Evolutionary conservation across 257 asterid genomes (phyloP).

Genomic region (Orobanche coerulescens): DNA sequence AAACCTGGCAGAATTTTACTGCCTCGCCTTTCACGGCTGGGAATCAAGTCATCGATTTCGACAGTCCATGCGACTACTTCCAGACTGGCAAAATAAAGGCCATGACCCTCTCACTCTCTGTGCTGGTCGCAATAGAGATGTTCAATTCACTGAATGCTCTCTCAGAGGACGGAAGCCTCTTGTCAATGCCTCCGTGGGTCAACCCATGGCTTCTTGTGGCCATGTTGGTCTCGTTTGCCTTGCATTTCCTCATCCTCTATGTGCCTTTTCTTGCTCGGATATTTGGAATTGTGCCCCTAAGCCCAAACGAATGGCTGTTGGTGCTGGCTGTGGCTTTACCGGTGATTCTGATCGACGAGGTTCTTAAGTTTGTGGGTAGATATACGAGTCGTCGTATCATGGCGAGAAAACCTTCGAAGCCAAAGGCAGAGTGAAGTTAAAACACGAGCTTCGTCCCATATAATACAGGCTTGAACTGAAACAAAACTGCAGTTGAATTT

Average conservation of each 20-base stretch:
- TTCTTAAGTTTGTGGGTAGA: conserved; percentile 80
- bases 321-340: conserved; percentile 75
- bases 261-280: conserved; percentile 88
- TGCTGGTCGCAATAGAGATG: conserved; percentile 94
- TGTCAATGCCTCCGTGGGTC: conserved; percentile 96
- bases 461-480: too few relatives aligned
- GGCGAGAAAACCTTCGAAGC: conserved; percentile 41
- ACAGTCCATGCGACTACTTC: conserved; percentile 83
- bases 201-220: conserved; percentile 93
- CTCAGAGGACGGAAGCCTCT: conserved; percentile 90
- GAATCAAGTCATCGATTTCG: conserved; percentile 36
- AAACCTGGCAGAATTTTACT: conserved; percentile 66
- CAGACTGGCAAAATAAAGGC: conserved; percentile 82
- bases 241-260: conserved; percentile 85
- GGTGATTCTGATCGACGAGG: conserved; percentile 74
- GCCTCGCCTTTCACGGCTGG: conserved; percentile 91
- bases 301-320: conserved; percentile 77
- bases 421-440: conserved; percentile 56
- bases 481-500: too few relatives aligned
- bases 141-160: conserved; percentile 88
- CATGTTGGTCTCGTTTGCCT: conserved; percentile 80
- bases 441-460: too few relatives aligned
- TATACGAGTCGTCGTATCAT: conserved; percentile 39
- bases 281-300: conserved; percentile 83
- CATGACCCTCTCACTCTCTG: conserved; percentile 90